Percentiles rank a stretch among this genome's conserved stretches.
Conservation (phyloP, 148 eudicot genomes). For the Arctostaphylos glauca region DNA sequence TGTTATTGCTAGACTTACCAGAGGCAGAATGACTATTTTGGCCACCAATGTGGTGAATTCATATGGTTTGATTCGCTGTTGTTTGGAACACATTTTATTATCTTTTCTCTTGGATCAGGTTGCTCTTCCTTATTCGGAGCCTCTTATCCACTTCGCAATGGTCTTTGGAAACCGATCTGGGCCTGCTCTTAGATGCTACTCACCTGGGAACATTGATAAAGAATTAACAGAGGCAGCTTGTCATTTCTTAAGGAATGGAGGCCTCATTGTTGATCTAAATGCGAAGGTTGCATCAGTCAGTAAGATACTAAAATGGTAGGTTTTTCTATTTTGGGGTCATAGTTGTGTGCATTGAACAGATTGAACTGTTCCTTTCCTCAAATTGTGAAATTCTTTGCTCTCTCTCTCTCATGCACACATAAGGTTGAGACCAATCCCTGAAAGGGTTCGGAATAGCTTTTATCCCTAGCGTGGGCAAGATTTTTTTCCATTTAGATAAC, state of each 20-base stretch:
- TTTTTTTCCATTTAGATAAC: too few relatives aligned
- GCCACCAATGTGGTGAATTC: not conserved
- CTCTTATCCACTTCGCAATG: conserved; percentile 54
- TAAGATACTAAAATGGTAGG: conserved; percentile 51
- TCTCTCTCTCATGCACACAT: not conserved
- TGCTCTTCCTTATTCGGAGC: conserved; percentile 49
- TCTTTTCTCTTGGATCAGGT: conserved; percentile 31
- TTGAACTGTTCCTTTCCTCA: not conserved
- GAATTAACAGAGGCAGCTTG: conserved; percentile 50
- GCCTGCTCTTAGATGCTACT: conserved; percentile 52
- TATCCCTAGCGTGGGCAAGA: too few relatives aligned
- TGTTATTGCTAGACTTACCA: not conserved
- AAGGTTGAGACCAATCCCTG: too few relatives aligned
- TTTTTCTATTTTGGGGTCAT: not conserved
- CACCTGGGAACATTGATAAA: conserved; percentile 43
- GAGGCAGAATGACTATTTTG: conserved; percentile 1
- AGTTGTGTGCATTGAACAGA: not conserved
- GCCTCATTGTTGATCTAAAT: conserved; percentile 36
- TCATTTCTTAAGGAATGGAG: conserved; percentile 39
- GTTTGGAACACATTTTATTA: not conserved
- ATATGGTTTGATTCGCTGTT: conserved; percentile 2
- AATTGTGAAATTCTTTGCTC: not conserved
- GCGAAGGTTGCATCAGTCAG: conserved; percentile 34
- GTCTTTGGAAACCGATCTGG: conserved; percentile 50
- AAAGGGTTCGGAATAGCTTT: too few relatives aligned